Evolutionary conservation across 2,329 filamentous ascomycete species (phyloP), one percentile per base, ranked within the genome.

Genomic region (Daldinia sp.): DNA sequence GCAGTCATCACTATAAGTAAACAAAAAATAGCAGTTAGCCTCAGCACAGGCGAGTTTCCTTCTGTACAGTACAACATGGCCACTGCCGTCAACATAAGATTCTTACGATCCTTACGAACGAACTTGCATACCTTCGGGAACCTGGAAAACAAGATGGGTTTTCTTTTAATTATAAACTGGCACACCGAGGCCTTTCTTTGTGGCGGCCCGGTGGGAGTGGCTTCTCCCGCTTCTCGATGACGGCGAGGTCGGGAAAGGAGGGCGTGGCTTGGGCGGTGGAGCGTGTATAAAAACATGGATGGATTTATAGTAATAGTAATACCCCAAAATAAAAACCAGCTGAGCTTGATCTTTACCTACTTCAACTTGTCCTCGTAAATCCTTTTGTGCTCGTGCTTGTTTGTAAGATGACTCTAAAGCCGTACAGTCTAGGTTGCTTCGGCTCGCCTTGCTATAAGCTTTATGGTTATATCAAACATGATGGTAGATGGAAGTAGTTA

Each of bases 61-160:
- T 65, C 47, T 35, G 47, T 50, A 30, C 29, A 48, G 64, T 68
- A 65, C 43, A 60, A 35, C 56, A 63, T 51, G 58, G 66, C 58
- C 60, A 61, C 56, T 56, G 49, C 34, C 57, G 49, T 53, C 60
- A 39, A 68, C 70, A 72, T 83, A 77, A 76, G 75, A 79, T 85
- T 84, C 81, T 83, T 80, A 85, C 83, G 82, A 84, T 85, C 83
- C 81, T 85, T 84, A 83, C 78, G 80, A 83, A 78, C 75, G 71
- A 74, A 64, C 59, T 75, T 64, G 72, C 70, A 74, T 75, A 72
- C 68, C 70, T 66, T 67, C 62, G 68, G 60, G 53, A 58, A 63
- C 52, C 62, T 62, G 64, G 68, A 30, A 57, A 58, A 61, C 55
- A 35, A 52, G 47, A 43, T 66, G 64, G 68, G 67, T 60, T 68